Evolutionary conservation across 805 yeast genomes (phyloP).

Genomic region (Kuraishia capsulata): DNA sequence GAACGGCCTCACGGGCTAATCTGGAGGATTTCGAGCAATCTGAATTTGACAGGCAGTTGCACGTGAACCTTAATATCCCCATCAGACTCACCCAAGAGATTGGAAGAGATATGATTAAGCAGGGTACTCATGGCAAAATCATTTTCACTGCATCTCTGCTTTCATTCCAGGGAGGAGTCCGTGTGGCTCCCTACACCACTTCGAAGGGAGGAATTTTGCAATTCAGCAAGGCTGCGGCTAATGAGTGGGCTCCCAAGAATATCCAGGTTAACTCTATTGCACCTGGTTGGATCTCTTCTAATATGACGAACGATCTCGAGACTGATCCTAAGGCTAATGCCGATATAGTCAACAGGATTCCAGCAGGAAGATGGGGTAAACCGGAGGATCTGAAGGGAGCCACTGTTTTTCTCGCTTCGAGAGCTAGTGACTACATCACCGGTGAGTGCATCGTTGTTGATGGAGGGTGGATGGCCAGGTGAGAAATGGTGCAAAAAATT

Average conservation of each 20-base stretch:
- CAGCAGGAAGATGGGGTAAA: slow-evolving; percentile 38
- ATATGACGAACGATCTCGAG: slow-evolving; percentile 27
- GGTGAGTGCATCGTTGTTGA: slow-evolving; percentile 46
- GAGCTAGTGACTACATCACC: slow-evolving; percentile 40
- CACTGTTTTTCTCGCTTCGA: slow-evolving; percentile 33
- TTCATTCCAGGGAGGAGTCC: slow-evolving; percentile 30
- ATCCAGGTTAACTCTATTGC: slow-evolving; percentile 39
- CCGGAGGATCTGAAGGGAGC: slow-evolving; percentile 40
- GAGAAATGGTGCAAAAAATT: too few relatives aligned
- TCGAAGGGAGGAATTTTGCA: slow-evolving; percentile 31
- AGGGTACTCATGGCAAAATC: slow-evolving; percentile 28
- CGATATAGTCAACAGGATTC: slow-evolving; percentile 27
- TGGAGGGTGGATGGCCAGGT: slow-evolving; percentile 30
- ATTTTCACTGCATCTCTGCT: slow-evolving; percentile 31
- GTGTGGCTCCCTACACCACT: slow-evolving; percentile 29
- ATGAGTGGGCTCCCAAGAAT: slow-evolving; percentile 36
- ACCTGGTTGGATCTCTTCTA: slow-evolving; percentile 41
- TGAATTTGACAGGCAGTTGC: slow-evolving; percentile 27
- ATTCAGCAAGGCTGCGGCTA: slow-evolving; percentile 27
- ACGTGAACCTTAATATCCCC: slow-evolving; percentile 31
- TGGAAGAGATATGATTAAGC: slow-evolving; percentile 26
- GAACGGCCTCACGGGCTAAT: slow-evolving; percentile 21
- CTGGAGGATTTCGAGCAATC: slow-evolving; percentile 27
- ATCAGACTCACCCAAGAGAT: slow-evolving; percentile 25
- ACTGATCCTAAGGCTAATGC: slow-evolving; percentile 16